Evolutionary conservation across 345 rosid species (phyloP).

Genomic region (Populus ilicifolia): DNA sequence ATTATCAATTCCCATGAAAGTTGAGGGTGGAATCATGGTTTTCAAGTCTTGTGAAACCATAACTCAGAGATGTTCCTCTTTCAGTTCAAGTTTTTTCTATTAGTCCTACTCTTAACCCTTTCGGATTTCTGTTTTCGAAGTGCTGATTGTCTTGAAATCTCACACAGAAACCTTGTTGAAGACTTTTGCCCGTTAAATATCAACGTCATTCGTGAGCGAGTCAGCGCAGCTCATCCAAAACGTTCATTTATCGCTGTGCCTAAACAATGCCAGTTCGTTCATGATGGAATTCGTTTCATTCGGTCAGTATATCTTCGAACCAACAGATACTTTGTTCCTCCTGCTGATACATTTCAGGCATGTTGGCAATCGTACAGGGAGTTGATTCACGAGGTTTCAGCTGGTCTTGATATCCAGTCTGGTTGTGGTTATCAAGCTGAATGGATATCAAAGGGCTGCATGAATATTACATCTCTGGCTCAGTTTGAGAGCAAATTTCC

Average conservation of each 20-base stretch:
- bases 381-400: constrained; percentile 10
- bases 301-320: constrained; percentile 31
- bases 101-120: constrained; percentile 1
- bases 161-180: constrained; percentile 1
- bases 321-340: constrained; percentile 30
- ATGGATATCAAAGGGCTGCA: constrained; percentile 23
- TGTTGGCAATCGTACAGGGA: constrained; percentile 31
- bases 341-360: constrained; percentile 11
- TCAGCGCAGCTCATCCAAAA: constrained; percentile 7
- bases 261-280: constrained; percentile 17
- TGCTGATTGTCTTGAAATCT: constrained; percentile 1
- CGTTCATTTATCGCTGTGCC: constrained; percentile 6
- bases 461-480: constrained; percentile 24
- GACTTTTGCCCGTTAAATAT: constrained; percentile 33
- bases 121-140: background rate
- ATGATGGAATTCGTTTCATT: constrained; percentile 25
- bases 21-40: background rate
- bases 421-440: constrained; percentile 27
- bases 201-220: constrained; percentile 10
- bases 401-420: constrained; percentile 27
- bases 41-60: background rate
- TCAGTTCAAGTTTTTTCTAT: background rate
- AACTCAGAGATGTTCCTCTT: constrained; percentile 18
- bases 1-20: constrained; percentile 1
- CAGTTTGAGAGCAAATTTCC: constrained; percentile 38